Percentiles rank a stretch among this genome's conserved stretches.
phyloP scores from a whole-genome alignment of 352 stramenopile species.

The Pythium utonaiense region DNA sequence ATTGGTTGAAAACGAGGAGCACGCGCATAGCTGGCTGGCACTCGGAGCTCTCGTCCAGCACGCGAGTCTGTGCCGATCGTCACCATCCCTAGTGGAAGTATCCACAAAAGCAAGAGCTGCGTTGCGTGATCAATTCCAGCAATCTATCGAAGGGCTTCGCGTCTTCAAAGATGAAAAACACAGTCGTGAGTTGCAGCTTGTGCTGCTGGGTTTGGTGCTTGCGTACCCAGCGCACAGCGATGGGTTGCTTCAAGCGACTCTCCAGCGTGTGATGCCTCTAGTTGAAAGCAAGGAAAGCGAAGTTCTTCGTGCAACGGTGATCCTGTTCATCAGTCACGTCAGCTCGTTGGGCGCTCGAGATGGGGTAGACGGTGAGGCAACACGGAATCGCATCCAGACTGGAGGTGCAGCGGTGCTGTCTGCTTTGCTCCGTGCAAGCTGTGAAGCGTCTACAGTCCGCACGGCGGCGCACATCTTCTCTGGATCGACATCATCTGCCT shows the following conservation, averaged over 20 bases:
- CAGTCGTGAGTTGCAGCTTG: neutral
- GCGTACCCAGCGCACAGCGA: neutral
- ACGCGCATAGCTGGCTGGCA: slow-evolving; percentile 7
- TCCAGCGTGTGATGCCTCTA: neutral
- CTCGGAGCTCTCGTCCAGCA: slow-evolving; percentile 1
- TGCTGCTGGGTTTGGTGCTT: slow-evolving; percentile 9
- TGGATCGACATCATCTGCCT: neutral
- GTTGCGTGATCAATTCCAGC: slow-evolving; percentile 1
- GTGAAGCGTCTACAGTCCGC: neutral
- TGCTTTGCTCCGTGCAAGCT: neutral
- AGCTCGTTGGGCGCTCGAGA: slow-evolving; percentile 3
- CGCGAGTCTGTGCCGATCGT: neutral
- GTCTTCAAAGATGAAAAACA: slow-evolving; percentile 14
- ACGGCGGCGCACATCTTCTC: neutral
- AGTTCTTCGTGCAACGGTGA: neutral
- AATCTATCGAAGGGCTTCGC: slow-evolving; percentile 13
- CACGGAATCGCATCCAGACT: neutral
- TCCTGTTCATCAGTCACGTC: slow-evolving; percentile 13
- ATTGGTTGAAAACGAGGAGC: neutral
- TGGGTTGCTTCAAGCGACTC: neutral
- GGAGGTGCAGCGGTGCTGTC: neutral
- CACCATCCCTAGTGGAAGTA: neutral
- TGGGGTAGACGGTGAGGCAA: neutral
- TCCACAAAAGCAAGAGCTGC: neutral
- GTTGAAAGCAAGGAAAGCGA: neutral